Conservation (phyloP, 768 basidiomycete genomes). For the Suillus subaureus region DNA sequence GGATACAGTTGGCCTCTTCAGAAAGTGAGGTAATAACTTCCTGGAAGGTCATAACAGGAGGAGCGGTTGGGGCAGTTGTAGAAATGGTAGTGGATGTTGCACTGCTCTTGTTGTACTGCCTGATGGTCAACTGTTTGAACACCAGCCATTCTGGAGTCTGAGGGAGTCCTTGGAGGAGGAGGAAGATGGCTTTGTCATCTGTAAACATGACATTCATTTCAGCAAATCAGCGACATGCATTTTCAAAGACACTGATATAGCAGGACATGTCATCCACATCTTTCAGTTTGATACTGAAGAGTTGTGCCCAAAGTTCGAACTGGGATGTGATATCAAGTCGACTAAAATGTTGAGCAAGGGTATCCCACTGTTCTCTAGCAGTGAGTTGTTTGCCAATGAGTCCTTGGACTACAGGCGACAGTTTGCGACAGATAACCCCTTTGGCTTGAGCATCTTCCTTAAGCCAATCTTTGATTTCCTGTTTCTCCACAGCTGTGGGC, state of each 20-base stretch:
- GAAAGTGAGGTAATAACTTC: no score
- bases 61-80: no score
- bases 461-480: background rate
- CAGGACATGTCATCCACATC: background rate
- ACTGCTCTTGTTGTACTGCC: background rate
- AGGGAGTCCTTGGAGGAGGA: background rate
- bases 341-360: background rate
- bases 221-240: background rate
- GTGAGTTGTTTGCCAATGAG: background rate
- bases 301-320: background rate
- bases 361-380: background rate
- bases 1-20: background rate
- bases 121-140: background rate
- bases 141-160: background rate
- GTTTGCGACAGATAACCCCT: background rate
- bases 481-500: no score
- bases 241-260: background rate
- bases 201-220: background rate
- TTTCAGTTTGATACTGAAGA: background rate
- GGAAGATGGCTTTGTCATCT: background rate
- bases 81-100: no score
- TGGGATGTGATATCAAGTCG: background rate
- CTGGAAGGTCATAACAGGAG: background rate
- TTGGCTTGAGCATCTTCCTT: constrained; percentile 9
- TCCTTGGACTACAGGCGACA: background rate